Conservation (phyloP, 2,329 filamentous ascomycete genomes). For the Botrytis squamosa region DNA sequence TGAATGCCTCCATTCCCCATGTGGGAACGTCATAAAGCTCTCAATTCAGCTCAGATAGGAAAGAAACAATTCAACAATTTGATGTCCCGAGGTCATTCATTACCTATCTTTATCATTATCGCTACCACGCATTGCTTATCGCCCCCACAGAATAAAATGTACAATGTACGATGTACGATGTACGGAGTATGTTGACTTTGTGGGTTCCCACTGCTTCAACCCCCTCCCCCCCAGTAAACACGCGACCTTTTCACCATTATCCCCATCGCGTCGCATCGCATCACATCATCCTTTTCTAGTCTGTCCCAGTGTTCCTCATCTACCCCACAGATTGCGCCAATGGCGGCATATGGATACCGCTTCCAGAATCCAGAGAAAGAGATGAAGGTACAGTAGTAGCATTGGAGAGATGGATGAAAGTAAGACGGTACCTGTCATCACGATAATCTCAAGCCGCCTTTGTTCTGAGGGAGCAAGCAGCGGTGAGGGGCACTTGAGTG, state of each 20-base stretch:
- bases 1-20: not conserved
- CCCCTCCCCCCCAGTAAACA: not conserved
- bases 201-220: not conserved
- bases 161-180: not conserved
- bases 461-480: not conserved
- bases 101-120: constrained; percentile 1
- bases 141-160: not conserved
- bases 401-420: not conserved
- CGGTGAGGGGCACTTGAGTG: not conserved
- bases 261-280: not conserved
- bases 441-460: not conserved
- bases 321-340: not conserved
- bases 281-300: not conserved
- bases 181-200: not conserved
- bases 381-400: not conserved
- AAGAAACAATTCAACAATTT: not conserved
- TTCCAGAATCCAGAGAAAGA: not conserved
- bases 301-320: not conserved
- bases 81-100: not conserved
- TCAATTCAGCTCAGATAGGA: not conserved
- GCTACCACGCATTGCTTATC: not conserved
- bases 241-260: not conserved
- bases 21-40: not conserved
- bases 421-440: not conserved
- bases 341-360: constrained; percentile 4